Conservation (phyloP, 2,329 filamentous ascomycete genomes). For the Didymella lethalis region DNA sequence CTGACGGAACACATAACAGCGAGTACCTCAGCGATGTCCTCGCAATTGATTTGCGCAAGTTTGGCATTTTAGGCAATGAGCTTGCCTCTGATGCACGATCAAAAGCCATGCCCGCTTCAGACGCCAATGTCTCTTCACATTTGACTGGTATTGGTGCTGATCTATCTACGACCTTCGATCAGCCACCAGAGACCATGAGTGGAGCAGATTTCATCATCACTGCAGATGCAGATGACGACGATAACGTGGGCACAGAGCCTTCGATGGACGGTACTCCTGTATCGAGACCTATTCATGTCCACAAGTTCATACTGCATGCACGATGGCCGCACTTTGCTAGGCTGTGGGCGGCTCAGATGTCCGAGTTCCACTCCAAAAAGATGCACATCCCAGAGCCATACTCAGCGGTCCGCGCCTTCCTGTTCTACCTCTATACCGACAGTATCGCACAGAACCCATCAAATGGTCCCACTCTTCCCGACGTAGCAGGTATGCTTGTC, state of each 20-base stretch:
- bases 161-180: conserved; percentile 85
- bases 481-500: conserved; percentile 92
- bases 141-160: conserved; percentile 79
- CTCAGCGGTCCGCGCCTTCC: conserved; percentile 88
- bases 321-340: conserved; percentile 97
- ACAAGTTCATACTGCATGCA: conserved; percentile 91
- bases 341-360: conserved; percentile 92
- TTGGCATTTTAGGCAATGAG: conserved; percentile 87
- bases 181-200: conserved; percentile 81
- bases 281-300: conserved; percentile 88
- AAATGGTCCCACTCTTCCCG: conserved; percentile 69
- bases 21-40: conserved; percentile 95
- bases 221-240: conserved; percentile 78
- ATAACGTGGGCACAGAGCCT: conserved; percentile 66
- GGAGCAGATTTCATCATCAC: conserved; percentile 93
- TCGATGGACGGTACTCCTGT: conserved; percentile 48
- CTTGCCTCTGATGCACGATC: conserved; percentile 57
- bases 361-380: conserved; percentile 93
- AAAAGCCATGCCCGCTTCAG: conserved; percentile 57
- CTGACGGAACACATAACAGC: conserved; percentile 75
- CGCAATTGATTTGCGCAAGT: conserved; percentile 89
- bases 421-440: conserved; percentile 97
- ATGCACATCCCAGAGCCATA: conserved; percentile 99
- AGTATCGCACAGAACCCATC: conserved; percentile 67
- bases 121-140: conserved; percentile 61